phyloP scores from a whole-genome alignment of 2,329 filamentous ascomycete genomes.

The Mycogone perniciosa region DNA sequence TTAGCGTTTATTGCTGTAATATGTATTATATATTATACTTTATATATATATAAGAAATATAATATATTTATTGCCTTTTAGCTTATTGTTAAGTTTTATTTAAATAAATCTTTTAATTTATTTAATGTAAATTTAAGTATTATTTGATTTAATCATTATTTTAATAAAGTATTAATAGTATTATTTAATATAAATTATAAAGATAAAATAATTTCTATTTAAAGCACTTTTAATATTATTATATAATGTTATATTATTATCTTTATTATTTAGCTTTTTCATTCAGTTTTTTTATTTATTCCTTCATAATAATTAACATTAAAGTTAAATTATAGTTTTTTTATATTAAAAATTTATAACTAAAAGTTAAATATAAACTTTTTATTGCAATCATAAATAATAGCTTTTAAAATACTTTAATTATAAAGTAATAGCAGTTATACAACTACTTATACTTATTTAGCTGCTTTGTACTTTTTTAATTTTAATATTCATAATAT shows the following conservation, averaged over 20 bases:
- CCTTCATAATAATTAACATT: background rate
- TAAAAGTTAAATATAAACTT: no score
- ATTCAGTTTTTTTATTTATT: background rate
- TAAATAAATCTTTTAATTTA: background rate
- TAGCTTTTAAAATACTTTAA: no score
- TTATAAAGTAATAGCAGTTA: no score
- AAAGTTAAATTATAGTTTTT: background rate
- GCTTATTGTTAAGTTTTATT: background rate
- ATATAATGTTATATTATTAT: no score
- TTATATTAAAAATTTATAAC: background rate
- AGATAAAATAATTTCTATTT: no score
- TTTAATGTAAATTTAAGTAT: background rate
- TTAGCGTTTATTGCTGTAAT: no score
- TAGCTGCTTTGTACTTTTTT: background rate
- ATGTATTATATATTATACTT: background rate
- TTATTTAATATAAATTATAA: background rate
- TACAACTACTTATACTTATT: background rate
- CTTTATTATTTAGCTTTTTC: no score
- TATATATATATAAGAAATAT: no score
- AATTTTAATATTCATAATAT: background rate
- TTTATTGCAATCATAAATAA: no score
- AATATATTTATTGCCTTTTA: no score
- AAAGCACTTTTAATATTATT: no score
- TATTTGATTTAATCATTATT: background rate
- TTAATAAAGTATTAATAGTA: conserved; percentile 1